Evolutionary conservation across 1,284 basidiomycete genomes (phyloP), one percentile per base, ranked within the genome.

Genomic region (Chalciporus piperatoides): DNA sequence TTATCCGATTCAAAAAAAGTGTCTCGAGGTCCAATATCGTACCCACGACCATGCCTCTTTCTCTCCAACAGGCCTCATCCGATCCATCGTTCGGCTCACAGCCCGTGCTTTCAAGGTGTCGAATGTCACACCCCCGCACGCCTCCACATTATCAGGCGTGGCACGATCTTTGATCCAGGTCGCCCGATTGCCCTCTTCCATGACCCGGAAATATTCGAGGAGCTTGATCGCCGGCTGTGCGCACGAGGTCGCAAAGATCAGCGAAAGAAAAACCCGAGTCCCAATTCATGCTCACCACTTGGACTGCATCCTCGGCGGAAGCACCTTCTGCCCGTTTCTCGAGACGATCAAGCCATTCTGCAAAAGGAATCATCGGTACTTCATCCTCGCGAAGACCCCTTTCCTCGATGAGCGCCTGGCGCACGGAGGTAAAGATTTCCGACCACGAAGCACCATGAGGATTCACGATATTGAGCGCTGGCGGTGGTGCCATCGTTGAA

Each of bases 391-490:
- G 24, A 24, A 27, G 39, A 8, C 25, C 40, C 12, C 48, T 53
- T n/a, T 41, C 41, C 12, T 37, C 17, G 14, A 53, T 4, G 14
- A 65, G 27, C 0, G 55, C 49, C 2, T 58, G 44, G 23, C 51
- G 41, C 10, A 63, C 37, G 10, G 39, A 41, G 10, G 48, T 46
- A 40, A 64, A 52, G 43, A 63, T 40, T 10, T 27, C 28, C 7
- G 10, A 4, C 60, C 63, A 65, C 1, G 19, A n/a, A 6, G 52
- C 38, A n/a, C 52, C 51, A 9, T 35, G 51, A 2, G 61, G 57
- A 44, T 63, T 63, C 9, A 57, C 54, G 3, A 63, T 21, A 19
- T 63, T 63, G 37, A 61, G 49, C 24, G 37, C 52, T 14, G 49
- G 35, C 0, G 59, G 55, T 2, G 33, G 30, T 0, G 44, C 23